These are phyloP conservation scores for Fragilariopsis cylindrus DNA, from an alignment of 108 stramenopile genomes.

Conservation along the genomic window DNA sequence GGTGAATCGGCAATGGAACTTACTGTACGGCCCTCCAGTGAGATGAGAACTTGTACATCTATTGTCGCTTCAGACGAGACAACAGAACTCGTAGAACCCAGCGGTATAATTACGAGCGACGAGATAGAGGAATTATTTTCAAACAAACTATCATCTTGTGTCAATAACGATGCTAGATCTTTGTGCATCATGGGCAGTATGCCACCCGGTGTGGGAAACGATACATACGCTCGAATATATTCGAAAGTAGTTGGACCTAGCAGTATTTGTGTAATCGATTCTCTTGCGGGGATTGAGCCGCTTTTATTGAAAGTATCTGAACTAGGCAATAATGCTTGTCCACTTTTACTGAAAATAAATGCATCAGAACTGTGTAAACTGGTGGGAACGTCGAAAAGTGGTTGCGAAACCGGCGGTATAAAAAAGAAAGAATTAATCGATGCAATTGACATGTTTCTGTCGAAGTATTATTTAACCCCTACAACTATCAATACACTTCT, in stretches of 20 bases:
- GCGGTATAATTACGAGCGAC: slow-evolving; percentile 47
- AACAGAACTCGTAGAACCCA: slow-evolving; percentile 86
- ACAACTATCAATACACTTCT: slow-evolving; percentile 41
- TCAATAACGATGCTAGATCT: slow-evolving; percentile 30
- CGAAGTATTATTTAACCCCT: slow-evolving; percentile 21
- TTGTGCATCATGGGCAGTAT: slow-evolving; percentile 86
- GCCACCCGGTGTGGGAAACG: slow-evolving; percentile 76
- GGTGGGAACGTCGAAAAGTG: slow-evolving; percentile 42
- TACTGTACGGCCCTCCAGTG: slow-evolving; percentile 54
- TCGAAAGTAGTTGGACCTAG: slow-evolving; percentile 24
- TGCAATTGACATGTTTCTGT: slow-evolving; percentile 47
- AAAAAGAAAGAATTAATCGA: slow-evolving; percentile 42
- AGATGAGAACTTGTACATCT: slow-evolving; percentile 78
- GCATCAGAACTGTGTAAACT: slow-evolving; percentile 74
- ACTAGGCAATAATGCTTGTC: slow-evolving; percentile 19
- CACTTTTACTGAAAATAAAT: slow-evolving; percentile 75
- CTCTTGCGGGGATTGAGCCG: slow-evolving; percentile 66
- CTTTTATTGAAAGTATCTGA: slow-evolving; percentile 32
- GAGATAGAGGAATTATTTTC: slow-evolving; percentile 52
- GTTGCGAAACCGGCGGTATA: slow-evolving; percentile 47
- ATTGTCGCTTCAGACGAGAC: slow-evolving; percentile 68
- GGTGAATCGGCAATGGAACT: slow-evolving; percentile 39
- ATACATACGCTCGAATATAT: slow-evolving; percentile 69
- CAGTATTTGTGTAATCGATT: slow-evolving; percentile 78
- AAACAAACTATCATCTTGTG: slow-evolving; percentile 6